Percentiles rank a stretch among this genome's conserved stretches.
These are phyloP conservation scores for Annulohypoxylon nitens DNA, from an alignment of 495 filamentous ascomycete genomes.

Conservation along the genomic window DNA sequence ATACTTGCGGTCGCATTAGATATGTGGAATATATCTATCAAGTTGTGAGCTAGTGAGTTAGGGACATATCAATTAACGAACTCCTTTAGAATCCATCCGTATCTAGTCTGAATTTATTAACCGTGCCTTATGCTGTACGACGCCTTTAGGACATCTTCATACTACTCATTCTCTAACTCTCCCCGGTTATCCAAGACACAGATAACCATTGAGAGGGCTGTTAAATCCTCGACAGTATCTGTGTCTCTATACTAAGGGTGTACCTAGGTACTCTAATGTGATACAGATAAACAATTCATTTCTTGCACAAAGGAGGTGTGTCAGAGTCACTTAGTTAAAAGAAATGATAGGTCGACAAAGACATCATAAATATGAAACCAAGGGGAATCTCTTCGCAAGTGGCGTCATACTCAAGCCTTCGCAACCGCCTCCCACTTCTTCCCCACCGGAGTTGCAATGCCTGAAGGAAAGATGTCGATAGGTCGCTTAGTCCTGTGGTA, in stretches of 20 bases:
- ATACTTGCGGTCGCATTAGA: slow-evolving; percentile 79
- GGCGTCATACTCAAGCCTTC: background rate
- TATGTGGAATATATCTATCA: slow-evolving; percentile 78
- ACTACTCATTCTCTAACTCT: background rate
- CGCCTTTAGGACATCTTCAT: background rate
- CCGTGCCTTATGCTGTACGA: background rate
- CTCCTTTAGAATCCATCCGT: background rate
- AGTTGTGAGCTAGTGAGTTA: slow-evolving; percentile 69
- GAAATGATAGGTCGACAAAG: background rate
- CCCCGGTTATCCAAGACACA: background rate
- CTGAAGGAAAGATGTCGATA: slow-evolving; percentile 15
- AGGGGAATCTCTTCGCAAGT: background rate
- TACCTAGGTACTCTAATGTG: background rate
- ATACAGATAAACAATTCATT: background rate
- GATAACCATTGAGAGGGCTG: background rate
- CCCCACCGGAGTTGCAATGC: background rate
- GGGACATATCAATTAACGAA: background rate
- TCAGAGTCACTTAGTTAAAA: background rate
- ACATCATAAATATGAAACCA: background rate
- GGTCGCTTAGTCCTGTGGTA: slow-evolving; percentile 23
- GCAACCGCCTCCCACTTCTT: background rate
- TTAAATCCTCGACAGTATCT: background rate
- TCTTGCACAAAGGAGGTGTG: background rate
- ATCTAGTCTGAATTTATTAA: background rate
- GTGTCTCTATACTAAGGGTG: background rate